phyloP scores from a whole-genome alignment of 345 rosid species.

The Gossypioides kirkii region DNA sequence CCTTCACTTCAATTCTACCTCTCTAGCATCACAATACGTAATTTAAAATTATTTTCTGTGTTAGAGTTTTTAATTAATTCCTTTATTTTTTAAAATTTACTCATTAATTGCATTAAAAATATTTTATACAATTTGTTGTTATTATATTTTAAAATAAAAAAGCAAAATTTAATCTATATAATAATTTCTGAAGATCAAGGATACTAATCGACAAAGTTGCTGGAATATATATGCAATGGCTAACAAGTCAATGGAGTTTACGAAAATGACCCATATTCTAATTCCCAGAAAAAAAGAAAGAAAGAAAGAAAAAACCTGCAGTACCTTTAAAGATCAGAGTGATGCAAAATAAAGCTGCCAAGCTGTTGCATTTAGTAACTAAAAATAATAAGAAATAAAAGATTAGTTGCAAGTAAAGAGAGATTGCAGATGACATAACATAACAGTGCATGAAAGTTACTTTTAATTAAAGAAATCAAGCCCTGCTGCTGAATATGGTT shows the following conservation, averaged over 20 bases:
- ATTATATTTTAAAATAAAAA: too few relatives aligned
- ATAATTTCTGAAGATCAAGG: constrained; percentile 7
- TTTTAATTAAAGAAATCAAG: background rate
- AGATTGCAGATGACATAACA: background rate
- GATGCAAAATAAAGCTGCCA: constrained; percentile 14
- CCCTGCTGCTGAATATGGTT: background rate
- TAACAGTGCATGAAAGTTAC: background rate
- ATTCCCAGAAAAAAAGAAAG: constrained; percentile 21
- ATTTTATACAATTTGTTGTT: too few relatives aligned
- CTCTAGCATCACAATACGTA: too few relatives aligned
- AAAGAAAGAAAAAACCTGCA: constrained; percentile 39
- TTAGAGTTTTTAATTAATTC: too few relatives aligned
- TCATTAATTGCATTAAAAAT: too few relatives aligned
- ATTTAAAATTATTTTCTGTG: too few relatives aligned
- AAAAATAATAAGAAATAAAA: background rate
- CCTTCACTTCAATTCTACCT: too few relatives aligned
- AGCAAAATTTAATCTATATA: too few relatives aligned
- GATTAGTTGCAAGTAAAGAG: too few relatives aligned
- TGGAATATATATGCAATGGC: constrained; percentile 35
- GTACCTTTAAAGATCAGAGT: constrained; percentile 7
- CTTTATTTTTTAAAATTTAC: too few relatives aligned
- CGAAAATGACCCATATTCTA: constrained; percentile 36
- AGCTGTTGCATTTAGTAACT: background rate
- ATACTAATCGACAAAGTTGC: constrained; percentile 29
- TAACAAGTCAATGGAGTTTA: constrained; percentile 30